Evolutionary conservation across 768 basidiomycete genomes (phyloP), one percentile per base, ranked within the genome.

Genomic region (Holtermanniella nyarrowii): DNA sequence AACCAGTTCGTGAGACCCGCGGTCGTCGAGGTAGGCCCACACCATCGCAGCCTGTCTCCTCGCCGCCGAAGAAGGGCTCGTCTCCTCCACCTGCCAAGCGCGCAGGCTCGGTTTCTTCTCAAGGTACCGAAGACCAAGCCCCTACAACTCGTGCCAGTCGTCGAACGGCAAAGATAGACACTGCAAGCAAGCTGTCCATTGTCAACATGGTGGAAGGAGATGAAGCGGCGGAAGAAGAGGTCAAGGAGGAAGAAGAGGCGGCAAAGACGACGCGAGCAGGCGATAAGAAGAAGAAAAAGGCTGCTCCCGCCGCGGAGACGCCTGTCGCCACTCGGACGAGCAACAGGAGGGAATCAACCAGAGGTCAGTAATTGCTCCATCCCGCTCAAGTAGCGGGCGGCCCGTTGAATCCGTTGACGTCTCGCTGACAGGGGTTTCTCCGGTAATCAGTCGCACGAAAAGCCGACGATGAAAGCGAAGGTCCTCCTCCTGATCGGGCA

Each of bases 171-270:
- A 37, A 37, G 31, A 16, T n/a, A n/a, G n/a, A n/a, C n/a, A 37
- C 31, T 16, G 31, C 10, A 37, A 37, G 16, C 31, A 37, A 37
- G 31, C 31, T 37, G 31, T 37, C 31, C 7, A 37, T 37, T 16
- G 31, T 37, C 31, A 37, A 16, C 31, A 37, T 16, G 10, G 31
- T 7, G 31, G 31, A 37, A 37, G 10, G 10, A 7, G 31, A 37
- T 37, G 10, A 7, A 37, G 31, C 31, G 10, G 16, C 22, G 11
- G 55, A 55, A 21, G 47, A 4, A n/a, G 54, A 56, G 14, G 55
- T 44, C 4, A 54, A 41, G 21, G 56, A 55, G 21, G 55, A 27
- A 26, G 54, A 56, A 31, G 56, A 55, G 13, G 45, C 14, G 24
- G 42, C 25, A 46, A 46, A 13, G 37, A 16, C 12, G 60, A 57